Conservation (phyloP, 2,329 filamentous ascomycete genomes). For the Penicillium concentricum region DNA sequence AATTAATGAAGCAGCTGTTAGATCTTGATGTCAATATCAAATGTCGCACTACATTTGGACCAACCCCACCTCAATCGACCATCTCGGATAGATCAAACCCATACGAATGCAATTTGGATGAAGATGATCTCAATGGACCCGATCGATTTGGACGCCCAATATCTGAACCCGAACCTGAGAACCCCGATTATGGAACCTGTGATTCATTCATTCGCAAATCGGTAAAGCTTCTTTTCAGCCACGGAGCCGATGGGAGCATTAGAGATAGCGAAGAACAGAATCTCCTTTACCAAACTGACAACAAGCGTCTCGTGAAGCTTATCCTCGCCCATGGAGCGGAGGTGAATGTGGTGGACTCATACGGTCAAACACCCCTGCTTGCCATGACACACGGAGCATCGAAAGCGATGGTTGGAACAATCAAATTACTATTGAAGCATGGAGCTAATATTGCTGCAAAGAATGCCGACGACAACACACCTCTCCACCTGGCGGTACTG, state of each 20-base stretch:
- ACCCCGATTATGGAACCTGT: background rate
- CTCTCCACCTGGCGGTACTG: background rate
- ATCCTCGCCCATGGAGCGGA: background rate
- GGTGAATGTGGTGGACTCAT: background rate
- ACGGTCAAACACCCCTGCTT: background rate
- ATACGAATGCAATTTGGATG: background rate
- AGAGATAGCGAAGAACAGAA: background rate
- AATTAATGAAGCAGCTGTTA: background rate
- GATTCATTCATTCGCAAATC: background rate
- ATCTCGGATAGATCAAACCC: background rate
- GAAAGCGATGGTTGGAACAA: background rate
- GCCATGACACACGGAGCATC: background rate
- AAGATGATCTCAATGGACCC: background rate
- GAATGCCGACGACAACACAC: background rate
- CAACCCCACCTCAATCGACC: background rate
- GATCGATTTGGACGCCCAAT: background rate
- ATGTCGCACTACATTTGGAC: background rate
- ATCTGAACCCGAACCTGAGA: background rate
- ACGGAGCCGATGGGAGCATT: background rate
- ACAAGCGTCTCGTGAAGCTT: background rate
- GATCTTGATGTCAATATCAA: background rate
- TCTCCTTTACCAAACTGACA: background rate
- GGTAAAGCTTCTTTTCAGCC: background rate
- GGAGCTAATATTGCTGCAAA: background rate
- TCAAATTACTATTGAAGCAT: background rate